Evolutionary conservation across 148 eudicot genomes (phyloP).

Genomic region (Polygonum maritimum): DNA sequence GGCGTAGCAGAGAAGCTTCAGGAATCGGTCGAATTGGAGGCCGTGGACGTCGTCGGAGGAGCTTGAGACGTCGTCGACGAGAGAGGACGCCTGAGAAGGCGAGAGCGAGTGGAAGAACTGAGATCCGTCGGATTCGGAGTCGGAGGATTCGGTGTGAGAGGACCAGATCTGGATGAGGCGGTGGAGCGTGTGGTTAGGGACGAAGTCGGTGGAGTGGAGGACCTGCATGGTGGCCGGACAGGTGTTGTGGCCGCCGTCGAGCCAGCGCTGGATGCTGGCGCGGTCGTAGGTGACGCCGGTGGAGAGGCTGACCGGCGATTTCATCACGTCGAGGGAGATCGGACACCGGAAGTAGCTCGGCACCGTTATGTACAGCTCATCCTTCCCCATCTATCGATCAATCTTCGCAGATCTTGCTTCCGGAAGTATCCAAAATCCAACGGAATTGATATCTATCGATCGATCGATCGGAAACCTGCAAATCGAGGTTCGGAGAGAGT

Average conservation of each 20-base stretch:
- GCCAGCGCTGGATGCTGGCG: constrained; percentile 62
- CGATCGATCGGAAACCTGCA: neutral
- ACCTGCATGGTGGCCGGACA: constrained; percentile 90
- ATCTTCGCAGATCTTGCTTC: neutral
- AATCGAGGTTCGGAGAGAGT: neutral
- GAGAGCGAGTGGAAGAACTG: constrained; percentile 17
- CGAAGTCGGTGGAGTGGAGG: constrained; percentile 33
- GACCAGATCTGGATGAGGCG: constrained; percentile 74
- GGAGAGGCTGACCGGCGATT: constrained; percentile 67
- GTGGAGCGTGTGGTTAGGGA: constrained; percentile 59
- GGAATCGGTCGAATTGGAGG: neutral
- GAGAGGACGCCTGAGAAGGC: constrained; percentile 10
- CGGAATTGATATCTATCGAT: too few species aligned
- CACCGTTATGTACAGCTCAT: constrained; percentile 33
- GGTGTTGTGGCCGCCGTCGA: constrained; percentile 63
- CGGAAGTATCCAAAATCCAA: neutral
- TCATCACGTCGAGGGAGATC: constrained; percentile 69
- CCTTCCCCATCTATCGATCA: constrained; percentile 26
- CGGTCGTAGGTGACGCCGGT: constrained; percentile 86
- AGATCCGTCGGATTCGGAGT: neutral
- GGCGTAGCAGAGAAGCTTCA: constrained; percentile 33
- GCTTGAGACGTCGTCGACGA: constrained; percentile 14
- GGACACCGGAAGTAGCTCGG: constrained; percentile 68
- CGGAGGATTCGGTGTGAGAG: constrained; percentile 20
- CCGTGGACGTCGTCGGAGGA: neutral